These are phyloP conservation scores for Brettanomyces nanus DNA, from an alignment of 805 yeast species.

Conservation along the genomic window DNA sequence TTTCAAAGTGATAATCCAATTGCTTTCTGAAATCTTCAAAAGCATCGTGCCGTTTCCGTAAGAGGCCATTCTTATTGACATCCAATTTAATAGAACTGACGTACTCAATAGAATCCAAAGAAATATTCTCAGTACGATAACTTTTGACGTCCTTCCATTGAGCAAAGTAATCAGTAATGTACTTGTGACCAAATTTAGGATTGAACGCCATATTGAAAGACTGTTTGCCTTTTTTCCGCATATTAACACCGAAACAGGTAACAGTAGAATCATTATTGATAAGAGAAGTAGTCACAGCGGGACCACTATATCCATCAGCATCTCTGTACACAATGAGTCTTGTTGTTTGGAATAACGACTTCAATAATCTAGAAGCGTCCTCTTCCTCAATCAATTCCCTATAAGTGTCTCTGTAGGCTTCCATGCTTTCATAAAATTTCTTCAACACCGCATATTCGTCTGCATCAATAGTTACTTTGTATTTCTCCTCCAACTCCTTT, in stretches of 20 bases:
- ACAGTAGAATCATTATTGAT: slow-evolving; percentile 20
- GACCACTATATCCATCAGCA: slow-evolving; percentile 28
- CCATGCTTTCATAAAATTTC: slow-evolving; percentile 34
- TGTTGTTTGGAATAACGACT: slow-evolving; percentile 43
- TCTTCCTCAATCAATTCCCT: slow-evolving; percentile 39
- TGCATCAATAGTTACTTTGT: slow-evolving; percentile 30
- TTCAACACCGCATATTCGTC: slow-evolving; percentile 35
- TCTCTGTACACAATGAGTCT: slow-evolving; percentile 53
- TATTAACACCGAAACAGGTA: slow-evolving; percentile 27
- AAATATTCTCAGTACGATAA: slow-evolving; percentile 27
- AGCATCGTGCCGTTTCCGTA: slow-evolving; percentile 26
- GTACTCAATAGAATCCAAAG: slow-evolving; percentile 34
- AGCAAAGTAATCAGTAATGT: slow-evolving; percentile 29
- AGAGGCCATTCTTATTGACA: slow-evolving; percentile 11
- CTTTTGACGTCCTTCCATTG: slow-evolving; percentile 17
- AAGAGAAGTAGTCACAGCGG: slow-evolving; percentile 39
- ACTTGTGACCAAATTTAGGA: slow-evolving; percentile 21
- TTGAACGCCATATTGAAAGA: slow-evolving; percentile 16
- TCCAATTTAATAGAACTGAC: slow-evolving; percentile 32
- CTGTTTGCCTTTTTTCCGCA: neutral
- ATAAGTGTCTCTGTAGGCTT: slow-evolving; percentile 37
- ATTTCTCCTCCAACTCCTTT: slow-evolving; percentile 29
- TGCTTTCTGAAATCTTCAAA: slow-evolving; percentile 28
- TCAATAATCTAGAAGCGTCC: slow-evolving; percentile 38
- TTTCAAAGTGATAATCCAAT: neutral